Percentiles rank a stretch among this genome's conserved stretches.
Conservation (phyloP, 768 basidiomycete genomes). For the Tremella yokohamensis region DNA sequence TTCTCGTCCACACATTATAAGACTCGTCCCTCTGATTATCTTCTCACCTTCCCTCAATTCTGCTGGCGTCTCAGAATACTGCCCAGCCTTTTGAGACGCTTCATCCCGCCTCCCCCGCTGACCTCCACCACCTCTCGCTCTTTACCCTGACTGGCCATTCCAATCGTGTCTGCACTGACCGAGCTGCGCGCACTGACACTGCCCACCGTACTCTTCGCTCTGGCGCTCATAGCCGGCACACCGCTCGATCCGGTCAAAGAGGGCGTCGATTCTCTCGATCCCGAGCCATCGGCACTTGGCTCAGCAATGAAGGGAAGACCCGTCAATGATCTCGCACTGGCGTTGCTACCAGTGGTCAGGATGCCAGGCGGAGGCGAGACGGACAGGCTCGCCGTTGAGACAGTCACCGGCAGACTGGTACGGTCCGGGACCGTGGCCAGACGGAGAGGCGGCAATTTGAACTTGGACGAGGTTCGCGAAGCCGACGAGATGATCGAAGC, state of each 20-base stretch:
- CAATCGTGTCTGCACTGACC: slow-evolving; percentile 7
- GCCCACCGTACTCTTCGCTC: slow-evolving; percentile 16
- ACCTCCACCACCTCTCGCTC: slow-evolving; percentile 6
- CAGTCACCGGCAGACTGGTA: not conserved
- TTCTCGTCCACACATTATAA: not conserved
- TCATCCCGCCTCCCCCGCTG: slow-evolving; percentile 5
- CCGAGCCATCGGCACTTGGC: not conserved
- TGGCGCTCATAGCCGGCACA: not conserved
- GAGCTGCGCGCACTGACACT: slow-evolving; percentile 9
- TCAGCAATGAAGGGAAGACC: not conserved
- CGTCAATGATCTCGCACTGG: no score
- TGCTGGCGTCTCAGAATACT: slow-evolving; percentile 28
- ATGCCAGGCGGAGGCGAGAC: not conserved
- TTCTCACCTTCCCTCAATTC: not conserved
- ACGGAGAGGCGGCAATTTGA: slow-evolving; percentile 28
- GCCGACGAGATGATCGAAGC: slow-evolving; percentile 5
- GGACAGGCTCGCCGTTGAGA: not conserved
- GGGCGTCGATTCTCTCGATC: not conserved
- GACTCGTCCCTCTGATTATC: no score
- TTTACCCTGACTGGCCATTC: slow-evolving; percentile 2
- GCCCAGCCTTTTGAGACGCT: slow-evolving; percentile 30
- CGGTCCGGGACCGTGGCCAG: slow-evolving; percentile 5
- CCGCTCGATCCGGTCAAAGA: not conserved
- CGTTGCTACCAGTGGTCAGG: not conserved
- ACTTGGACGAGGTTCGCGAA: slow-evolving; percentile 7